Evolutionary conservation across 176 grass and related monocot genomes (phyloP), one percentile per base, ranked within the genome.

Genomic region (Bolboschoenus planiculmis): DNA sequence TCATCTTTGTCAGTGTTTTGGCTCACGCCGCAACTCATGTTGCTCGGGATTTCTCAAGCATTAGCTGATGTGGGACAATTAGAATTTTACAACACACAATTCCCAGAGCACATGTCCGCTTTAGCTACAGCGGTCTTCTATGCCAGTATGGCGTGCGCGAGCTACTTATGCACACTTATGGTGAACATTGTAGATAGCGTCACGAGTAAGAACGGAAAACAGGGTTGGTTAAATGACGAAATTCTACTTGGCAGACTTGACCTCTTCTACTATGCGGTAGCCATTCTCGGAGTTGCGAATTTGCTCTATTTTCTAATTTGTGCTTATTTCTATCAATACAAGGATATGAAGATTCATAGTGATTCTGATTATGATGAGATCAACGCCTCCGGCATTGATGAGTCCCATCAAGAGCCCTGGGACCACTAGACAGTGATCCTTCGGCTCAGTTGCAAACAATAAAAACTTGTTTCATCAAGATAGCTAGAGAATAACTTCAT

Each of bases 1-100:
- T 89, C 92, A 31, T 85, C 88, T 36, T 79, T 97, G 85, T 87
- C 90, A 20, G 87, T 85, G 23, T 24, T 92, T 66, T 93, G 92
- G 95, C 90, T 97, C 56, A 85, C 85, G 31, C 95, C 90, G 48
- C 90, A 93, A 81, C 80, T 97, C 29, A 23, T 88, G 24, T 83
- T 97, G 77, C 81, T 97, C 65, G 92, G 95, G 78, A 60, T 93
- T 44, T 87, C 88, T 18, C 83, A 91, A 81, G 88, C 87, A 51
- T 90, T 97, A 83, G 88, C 84, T 9, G 84, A 84, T 67, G 87
- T 97, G 56, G 92, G 90, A 56, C 92, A 94, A 83, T 89, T 94
- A 23, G 87, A 97, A 73, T 89, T 97, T 73, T 94, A 94, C 68
- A 97, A 97, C 60, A 87, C 84, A 76, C 88, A 94, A 86, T 93